phyloP scores from a whole-genome alignment of 768 basidiomycete species.

The Lactarius quietus region DNA sequence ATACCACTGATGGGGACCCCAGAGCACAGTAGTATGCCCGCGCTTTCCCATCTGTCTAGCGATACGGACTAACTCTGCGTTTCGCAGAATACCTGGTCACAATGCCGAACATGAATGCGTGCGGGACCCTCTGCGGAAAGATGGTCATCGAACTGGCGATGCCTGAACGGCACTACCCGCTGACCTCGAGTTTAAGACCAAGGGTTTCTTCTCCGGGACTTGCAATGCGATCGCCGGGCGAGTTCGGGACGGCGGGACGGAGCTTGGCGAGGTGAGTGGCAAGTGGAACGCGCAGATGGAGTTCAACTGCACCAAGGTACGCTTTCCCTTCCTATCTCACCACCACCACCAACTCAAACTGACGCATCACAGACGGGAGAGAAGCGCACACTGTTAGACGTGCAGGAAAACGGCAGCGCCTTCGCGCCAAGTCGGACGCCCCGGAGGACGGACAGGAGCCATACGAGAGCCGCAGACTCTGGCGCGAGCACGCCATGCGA shows the following conservation, averaged over 20 bases:
- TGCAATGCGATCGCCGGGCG: constrained; percentile 86
- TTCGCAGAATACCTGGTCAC: constrained; percentile 73
- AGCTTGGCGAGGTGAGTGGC: constrained; percentile 84
- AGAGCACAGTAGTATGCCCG: constrained; percentile 68
- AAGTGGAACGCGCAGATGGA: constrained; percentile 93
- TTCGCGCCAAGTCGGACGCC: constrained; percentile 82
- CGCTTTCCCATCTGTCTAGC: too few species aligned
- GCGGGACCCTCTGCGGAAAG: constrained; percentile 86
- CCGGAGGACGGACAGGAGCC: constrained; percentile 85
- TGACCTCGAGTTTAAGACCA: constrained; percentile 97
- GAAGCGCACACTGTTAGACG: too few species aligned
- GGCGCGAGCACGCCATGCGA: constrained; percentile 64
- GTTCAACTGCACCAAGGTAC: constrained; percentile 65
- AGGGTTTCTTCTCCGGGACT: too few species aligned
- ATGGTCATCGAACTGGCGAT: constrained; percentile 97
- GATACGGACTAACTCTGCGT: not conserved
- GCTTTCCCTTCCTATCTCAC: constrained; percentile 36
- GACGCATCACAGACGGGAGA: constrained; percentile 49
- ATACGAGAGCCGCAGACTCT: constrained; percentile 78
- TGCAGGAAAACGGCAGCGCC: constrained; percentile 64
- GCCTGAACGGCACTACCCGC: constrained; percentile 74
- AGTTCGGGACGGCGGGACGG: constrained; percentile 57
- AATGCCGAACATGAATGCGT: constrained; percentile 96
- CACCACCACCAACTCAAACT: not conserved
- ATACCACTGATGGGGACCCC: constrained; percentile 78